Conservation (phyloP, 129 eudicot genomes). For the Tanacetum coccineum region DNA sequence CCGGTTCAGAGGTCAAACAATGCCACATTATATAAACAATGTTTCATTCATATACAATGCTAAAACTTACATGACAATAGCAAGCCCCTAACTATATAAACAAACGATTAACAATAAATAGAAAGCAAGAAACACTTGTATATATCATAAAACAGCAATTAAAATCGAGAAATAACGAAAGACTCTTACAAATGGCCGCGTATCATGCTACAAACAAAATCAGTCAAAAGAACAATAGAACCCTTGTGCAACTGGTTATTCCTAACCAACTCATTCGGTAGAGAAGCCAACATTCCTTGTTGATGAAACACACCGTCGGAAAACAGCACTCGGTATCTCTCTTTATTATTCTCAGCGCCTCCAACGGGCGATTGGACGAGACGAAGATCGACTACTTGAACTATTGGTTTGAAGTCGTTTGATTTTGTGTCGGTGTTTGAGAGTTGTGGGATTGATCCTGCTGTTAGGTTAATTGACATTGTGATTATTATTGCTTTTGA, state of each 20-base stretch:
- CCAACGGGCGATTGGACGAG: constrained; percentile 34
- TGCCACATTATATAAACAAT: no score
- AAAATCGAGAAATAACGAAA: neutral
- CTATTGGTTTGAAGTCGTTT: constrained; percentile 50
- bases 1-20: no score
- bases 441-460: no score
- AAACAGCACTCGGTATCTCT: constrained; percentile 54
- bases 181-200: constrained; percentile 50
- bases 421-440: neutral
- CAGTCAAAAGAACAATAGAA: constrained; percentile 50
- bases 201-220: constrained; percentile 47
- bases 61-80: no score
- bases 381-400: constrained; percentile 59
- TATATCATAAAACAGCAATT: no score
- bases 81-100: no score
- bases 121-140: no score
- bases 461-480: no score
- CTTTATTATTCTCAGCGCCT: constrained; percentile 28
- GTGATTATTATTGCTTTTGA: no score
- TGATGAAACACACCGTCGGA: constrained; percentile 62
- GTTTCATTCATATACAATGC: no score
- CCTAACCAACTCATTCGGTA: constrained; percentile 59
- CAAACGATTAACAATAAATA: no score
- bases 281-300: constrained; percentile 79
- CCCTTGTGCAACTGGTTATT: constrained; percentile 53